Conservation (phyloP, 345 rosid species). For the Brassica juncea region DNA sequence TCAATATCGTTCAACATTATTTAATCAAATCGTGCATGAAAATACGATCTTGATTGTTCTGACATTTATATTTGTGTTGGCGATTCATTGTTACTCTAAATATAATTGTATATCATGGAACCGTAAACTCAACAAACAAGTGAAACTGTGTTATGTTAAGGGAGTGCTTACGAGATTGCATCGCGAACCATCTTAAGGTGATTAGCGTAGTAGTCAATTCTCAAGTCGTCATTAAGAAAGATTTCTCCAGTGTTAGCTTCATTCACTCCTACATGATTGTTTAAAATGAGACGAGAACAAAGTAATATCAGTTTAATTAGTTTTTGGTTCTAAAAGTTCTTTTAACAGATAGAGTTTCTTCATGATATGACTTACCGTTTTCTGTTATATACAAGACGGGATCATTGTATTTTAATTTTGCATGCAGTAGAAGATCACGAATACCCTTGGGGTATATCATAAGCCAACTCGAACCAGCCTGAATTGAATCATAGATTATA, state of each 20-base stretch:
- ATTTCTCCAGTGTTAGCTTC: constrained; percentile 21
- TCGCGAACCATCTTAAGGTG: constrained; percentile 42
- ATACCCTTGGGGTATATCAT: constrained; percentile 54
- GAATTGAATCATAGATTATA: neutral
- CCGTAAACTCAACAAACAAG: neutral
- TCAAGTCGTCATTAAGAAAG: constrained; percentile 31
- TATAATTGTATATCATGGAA: neutral
- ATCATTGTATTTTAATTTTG: constrained; percentile 45
- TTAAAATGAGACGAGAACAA: neutral
- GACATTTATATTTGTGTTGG: neutral
- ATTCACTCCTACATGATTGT: constrained; percentile 34
- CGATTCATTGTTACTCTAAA: neutral
- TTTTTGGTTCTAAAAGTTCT: constrained; percentile 1
- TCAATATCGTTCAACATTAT: neutral
- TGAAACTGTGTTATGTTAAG: neutral
- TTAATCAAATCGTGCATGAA: neutral
- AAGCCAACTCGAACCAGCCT: constrained; percentile 48
- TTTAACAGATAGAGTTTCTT: neutral
- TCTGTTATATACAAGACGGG: constrained; percentile 57
- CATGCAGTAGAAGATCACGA: constrained; percentile 43
- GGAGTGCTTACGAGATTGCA: constrained; percentile 41
- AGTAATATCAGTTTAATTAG: neutral
- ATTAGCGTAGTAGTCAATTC: constrained; percentile 38
- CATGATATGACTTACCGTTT: constrained; percentile 43
- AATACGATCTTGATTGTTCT: neutral